Base-by-base conservation (phyloP, 345 rosid species). In the Populus deltoides region DNA sequence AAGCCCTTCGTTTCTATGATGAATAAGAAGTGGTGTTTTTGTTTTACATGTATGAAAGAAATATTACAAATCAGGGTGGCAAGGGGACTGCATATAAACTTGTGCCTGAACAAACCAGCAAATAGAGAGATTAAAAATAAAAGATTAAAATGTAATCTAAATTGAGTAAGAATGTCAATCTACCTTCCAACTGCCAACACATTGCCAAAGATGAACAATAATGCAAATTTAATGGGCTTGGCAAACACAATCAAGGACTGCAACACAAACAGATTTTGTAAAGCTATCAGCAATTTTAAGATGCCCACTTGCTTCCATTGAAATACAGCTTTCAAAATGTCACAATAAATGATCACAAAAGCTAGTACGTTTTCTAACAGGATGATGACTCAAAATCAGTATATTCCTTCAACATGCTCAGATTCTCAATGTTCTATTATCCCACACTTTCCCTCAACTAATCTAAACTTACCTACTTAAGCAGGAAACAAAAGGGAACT, bases 181-280 rank as follows among this genome's bases (percentile, higher is more conserved):
- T 82, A 93, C 98, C 99, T 96, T 86, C 99, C 97, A 68, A 93
- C 92, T 66, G 98, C 97, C 62, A 93, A 82, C 61, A 96, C 83
- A 81, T 96, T 93, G 75, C 99, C 98, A 57, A 92, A 84, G 71
- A 98, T 92, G 90, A 96, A 96, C 81, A 96, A 87, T 24, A 96
- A 66, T 7, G 98, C 97, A 80, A 93, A 96, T 78, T 93, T 93
- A 83, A 93, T 89, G 66, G 99, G 98, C 82, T 80, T 88, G 73
- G 70, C 71, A 72, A 96, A 91, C 75, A 92, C 99, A 70, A 96
- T 83, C 85, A 93, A 67, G 0, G 99, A 92, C 99, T 91, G 94
- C 83, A 87, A 41, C 83, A 75, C 68, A 77, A 81, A 41, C 71
- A 65, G 47, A 77, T 9, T 27, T 31, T 13, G 33, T 10, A 67